Evolutionary conservation across 768 basidiomycete genomes (phyloP), one percentile per base, ranked within the genome.

Genomic region (Tylopilus subfusipes): DNA sequence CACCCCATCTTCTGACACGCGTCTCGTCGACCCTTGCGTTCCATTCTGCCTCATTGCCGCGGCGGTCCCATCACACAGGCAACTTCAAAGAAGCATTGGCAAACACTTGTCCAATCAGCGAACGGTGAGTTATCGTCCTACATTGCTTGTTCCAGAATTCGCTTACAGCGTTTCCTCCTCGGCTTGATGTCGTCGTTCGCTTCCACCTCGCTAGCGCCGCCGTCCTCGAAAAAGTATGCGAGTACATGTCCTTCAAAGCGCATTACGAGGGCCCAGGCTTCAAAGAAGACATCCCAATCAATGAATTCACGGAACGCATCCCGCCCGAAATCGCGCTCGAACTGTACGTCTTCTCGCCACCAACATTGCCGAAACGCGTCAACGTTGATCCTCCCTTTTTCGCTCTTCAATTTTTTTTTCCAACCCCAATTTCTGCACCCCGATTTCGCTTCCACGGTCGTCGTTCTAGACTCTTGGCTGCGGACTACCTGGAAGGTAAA

Each of bases 261-360:
- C 79, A 92, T 56, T 93, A 91, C 66, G 83, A 86, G 56, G 78
- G 79, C n/a, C 76, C 74, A 2, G 82, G 80, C 1, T 73, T 82
- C 8, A 90, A 85, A 59, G 91, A 93, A 62, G 90, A 93, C 46
- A 75, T 89, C 21, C 91, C 93, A 4, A 65, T 81, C 2, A 75
- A 79, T 21, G 93, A 97, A 61, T 87, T 93, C 59, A 71, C 80
- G 58, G 92, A 95, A 59, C 81, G 94, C 19, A 80, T 98, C 48
- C 84, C 85, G 2, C 90, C 90, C 1, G 93, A 96, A 68, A 81
- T 97, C 43, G 89, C 90, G 1, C 72, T 98, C 7, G 94, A 97
- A 69, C 70, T 96, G 94, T 97, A 60, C 67, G 91, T 82, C 47
- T 33, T 50, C 33, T 50, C 8, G 44, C 27, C n/a, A 33, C 3